Conservation (phyloP, 2,329 filamentous ascomycete species). For the Penicillium paneum region DNA sequence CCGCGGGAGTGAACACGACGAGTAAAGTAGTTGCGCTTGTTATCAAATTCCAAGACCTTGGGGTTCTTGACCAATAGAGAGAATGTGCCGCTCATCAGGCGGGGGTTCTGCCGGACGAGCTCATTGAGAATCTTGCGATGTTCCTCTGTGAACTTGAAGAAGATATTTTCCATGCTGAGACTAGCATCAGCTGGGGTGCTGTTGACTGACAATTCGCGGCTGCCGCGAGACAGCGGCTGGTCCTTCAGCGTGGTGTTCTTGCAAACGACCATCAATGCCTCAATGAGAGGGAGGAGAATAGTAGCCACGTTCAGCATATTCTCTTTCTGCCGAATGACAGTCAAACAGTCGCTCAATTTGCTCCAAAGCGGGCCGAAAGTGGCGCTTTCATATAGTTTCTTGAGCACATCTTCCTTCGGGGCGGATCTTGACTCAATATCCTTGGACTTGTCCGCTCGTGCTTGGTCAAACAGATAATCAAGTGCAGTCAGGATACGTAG, state of each 20-base stretch:
- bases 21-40: slow-evolving; percentile 99
- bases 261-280: slow-evolving; percentile 98
- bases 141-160: slow-evolving; percentile 97
- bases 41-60: slow-evolving; percentile 98
- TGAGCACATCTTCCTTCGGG: slow-evolving; percentile 80
- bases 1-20: slow-evolving; percentile 79
- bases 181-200: slow-evolving; percentile 69
- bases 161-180: slow-evolving; percentile 71
- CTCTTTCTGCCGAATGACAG: slow-evolving; percentile 82
- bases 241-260: slow-evolving; percentile 90
- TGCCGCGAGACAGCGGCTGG: slow-evolving; percentile 49
- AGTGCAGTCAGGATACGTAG: slow-evolving; percentile 88
- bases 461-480: slow-evolving; percentile 90
- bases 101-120: slow-evolving; percentile 92
- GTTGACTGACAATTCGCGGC: slow-evolving; percentile 68
- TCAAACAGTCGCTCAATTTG: slow-evolving; percentile 83
- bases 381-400: slow-evolving; percentile 82
- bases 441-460: slow-evolving; percentile 56
- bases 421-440: slow-evolving; percentile 52
- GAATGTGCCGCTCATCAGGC: slow-evolving; percentile 98
- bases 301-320: slow-evolving; percentile 97
- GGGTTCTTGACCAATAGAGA: slow-evolving; percentile 95
- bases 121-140: slow-evolving; percentile 98
- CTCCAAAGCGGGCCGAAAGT: slow-evolving; percentile 91
- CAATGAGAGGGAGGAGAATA: slow-evolving; percentile 88